Base-by-base conservation (phyloP, 2,329 filamentous ascomycete species). In the Aureobasidium sp. region DNA sequence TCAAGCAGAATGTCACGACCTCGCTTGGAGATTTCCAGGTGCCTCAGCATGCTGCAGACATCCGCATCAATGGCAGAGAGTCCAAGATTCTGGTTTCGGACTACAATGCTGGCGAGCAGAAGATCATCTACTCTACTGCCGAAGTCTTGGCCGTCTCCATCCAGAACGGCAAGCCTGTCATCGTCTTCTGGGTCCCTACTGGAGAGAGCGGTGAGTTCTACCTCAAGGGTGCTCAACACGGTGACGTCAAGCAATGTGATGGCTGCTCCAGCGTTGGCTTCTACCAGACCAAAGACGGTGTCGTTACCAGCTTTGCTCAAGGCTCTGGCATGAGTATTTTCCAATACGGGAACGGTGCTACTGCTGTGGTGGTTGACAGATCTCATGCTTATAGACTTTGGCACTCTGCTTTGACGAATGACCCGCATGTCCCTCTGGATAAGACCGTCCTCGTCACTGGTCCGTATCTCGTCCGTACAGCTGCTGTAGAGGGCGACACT, bases 1-100 rank as follows among this genome's bases (percentile, higher is more conserved):
- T 84, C 64, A 74, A 74, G 34, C 64, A 84, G 4, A 67, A 73
- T 3, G 71, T 83, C 7, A 75, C 74, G 35, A 84, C 80, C 0
- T 83, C 80, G 0, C 68, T 69, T 14, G 81, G 81, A 1, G 63
- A 70, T 2, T 58, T 83, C 6, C 77, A 74, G 0, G 71, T 84
- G 14, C 53, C 54, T 38, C 50, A 54, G 21, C 25, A 44, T 49
- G 55, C 34, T 12, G 79, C 80, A 1, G 74, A 76, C 49, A 74
- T 83, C 39, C 70, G 75, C 5, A 71, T 85, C 41, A 75, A 81
- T 51, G 81, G 81, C 1, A 78, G 82, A 38, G 77, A 83, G 50
- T 78, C 80, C 8, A 84, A 84, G 68, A 78, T 84, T 11, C 63
- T 84, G 3, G 76, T 80, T 0, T 80, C 79, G 0, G 80, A 84